A percentile compares a stretch with the other conserved stretches of the same genome.
Evolutionary conservation across 1,139 yeast species (phyloP).

Genomic region (Insectozyma bohioensis): DNA sequence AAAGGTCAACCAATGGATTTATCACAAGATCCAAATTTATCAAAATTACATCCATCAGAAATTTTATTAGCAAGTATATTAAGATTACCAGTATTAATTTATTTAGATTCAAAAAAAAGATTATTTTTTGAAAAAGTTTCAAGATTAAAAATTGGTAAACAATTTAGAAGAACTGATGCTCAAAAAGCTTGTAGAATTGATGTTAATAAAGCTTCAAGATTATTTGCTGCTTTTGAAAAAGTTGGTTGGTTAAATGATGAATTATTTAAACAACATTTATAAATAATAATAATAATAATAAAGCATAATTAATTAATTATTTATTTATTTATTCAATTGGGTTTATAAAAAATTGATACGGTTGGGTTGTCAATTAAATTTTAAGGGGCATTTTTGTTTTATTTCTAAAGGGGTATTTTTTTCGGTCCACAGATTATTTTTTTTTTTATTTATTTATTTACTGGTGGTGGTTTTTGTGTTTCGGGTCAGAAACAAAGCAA

Average conservation of each 20-base stretch:
- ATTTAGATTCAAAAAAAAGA: conserved; percentile 89
- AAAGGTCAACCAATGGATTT: conserved; percentile 97
- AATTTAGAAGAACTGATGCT: conserved; percentile 95
- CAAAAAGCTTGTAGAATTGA: conserved; percentile 97
- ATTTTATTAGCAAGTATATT: conserved; percentile 82
- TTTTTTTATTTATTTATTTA: too few species aligned
- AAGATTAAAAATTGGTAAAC: conserved; percentile 70
- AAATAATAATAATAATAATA: conserved; percentile 2
- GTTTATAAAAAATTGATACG: not conserved
- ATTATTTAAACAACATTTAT: conserved; percentile 54
- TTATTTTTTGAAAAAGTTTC: conserved; percentile 85
- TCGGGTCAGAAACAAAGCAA: too few species aligned
- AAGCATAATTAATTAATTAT: not conserved
- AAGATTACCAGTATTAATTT: conserved; percentile 82
- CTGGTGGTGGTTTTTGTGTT: too few species aligned
- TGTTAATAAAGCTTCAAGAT: conserved; percentile 91
- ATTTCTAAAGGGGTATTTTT: conserved; percentile 1
- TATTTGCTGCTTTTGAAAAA: conserved; percentile 90
- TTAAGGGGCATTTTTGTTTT: conserved; percentile 3
- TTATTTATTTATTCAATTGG: not conserved
- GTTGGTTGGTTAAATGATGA: conserved; percentile 93
- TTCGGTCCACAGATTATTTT: too few species aligned
- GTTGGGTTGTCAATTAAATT: too few species aligned
- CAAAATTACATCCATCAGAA: conserved; percentile 87
- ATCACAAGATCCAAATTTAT: conserved; percentile 67